phyloP scores from a whole-genome alignment of 2,329 filamentous ascomycete genomes.

The Botryotinia convoluta region DNA sequence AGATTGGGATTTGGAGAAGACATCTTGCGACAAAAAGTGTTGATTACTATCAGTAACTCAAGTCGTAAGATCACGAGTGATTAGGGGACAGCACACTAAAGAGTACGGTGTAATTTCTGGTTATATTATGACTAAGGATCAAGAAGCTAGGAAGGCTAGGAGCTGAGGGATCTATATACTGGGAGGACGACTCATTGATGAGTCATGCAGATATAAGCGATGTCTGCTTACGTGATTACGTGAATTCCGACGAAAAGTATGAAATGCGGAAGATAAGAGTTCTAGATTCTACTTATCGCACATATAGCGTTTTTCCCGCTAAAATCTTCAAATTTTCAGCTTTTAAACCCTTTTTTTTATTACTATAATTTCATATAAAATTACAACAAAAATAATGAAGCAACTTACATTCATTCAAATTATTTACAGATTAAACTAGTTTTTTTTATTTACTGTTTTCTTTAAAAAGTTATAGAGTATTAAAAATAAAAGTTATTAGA shows the following conservation, averaged over 20 bases:
- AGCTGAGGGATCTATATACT: neutral
- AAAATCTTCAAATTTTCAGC: too few species aligned
- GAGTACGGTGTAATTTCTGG: neutral
- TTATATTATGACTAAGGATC: neutral
- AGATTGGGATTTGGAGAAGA: neutral
- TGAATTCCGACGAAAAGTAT: neutral
- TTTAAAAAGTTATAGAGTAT: too few species aligned
- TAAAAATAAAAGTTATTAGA: too few species aligned
- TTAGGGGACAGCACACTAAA: neutral
- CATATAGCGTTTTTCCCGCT: too few species aligned
- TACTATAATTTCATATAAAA: too few species aligned
- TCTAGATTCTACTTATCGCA: too few species aligned
- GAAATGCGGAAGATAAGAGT: too few species aligned
- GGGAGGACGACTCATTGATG: neutral
- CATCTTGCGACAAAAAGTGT: neutral
- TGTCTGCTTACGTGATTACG: neutral
- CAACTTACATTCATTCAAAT: too few species aligned
- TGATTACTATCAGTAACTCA: neutral
- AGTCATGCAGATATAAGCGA: neutral
- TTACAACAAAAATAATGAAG: too few species aligned
- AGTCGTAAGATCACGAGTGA: neutral
- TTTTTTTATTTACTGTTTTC: too few species aligned
- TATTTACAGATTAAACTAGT: too few species aligned
- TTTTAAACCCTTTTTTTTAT: too few species aligned
- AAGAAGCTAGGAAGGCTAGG: neutral